Evolutionary conservation across 257 asterid genomes (phyloP), one percentile per base, ranked within the genome.

Genomic region (Orobanche coerulescens): DNA sequence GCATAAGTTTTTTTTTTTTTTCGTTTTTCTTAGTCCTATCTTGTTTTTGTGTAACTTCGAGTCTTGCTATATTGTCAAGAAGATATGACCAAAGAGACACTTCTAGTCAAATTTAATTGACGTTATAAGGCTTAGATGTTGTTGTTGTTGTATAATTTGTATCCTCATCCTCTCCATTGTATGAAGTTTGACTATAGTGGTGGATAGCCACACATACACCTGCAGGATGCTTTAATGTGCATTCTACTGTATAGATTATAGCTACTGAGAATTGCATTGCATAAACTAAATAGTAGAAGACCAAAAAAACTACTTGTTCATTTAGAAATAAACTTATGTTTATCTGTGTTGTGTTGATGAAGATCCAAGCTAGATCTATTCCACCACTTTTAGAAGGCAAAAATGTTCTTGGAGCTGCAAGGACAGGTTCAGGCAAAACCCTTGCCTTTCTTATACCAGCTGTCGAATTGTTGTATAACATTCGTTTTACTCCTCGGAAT

Each of bases 341-440:
- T 55, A 55, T 56, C 22, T 51, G 24, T 62, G 12, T 50, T 61
- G 61, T 20, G 67, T 47, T 47, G 50, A 68, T 76, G 72, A 58
- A 93, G 99, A 89, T 93, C 64, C 99, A 93, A 86, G 92, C 92
- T n/a, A 77, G 90, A 68, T 70, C 96, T 9, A 84, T 93, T 63
- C 94, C 96, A 18, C 94, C 94, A 16, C 86, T 93, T 57, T 30
- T 89, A 66, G 92, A 83, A 71, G 97, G 95, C 7, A 79, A 86
- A 75, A 91, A 84, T 80, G 88, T 92, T 66, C 95, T 92, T 20
- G 98, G 98, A 72, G 95, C 98, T 74, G 98, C 99, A 71, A 80
- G 97, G 70, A 89, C 99, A 10, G 99, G 99, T 69, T 93, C 99
- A 0, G 97, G 99, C 31, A 93, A 93, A 79, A 93, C 99, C 43